phyloP scores from a whole-genome alignment of 2,329 filamentous ascomycete genomes.

The Epichloe brachyelytri region DNA sequence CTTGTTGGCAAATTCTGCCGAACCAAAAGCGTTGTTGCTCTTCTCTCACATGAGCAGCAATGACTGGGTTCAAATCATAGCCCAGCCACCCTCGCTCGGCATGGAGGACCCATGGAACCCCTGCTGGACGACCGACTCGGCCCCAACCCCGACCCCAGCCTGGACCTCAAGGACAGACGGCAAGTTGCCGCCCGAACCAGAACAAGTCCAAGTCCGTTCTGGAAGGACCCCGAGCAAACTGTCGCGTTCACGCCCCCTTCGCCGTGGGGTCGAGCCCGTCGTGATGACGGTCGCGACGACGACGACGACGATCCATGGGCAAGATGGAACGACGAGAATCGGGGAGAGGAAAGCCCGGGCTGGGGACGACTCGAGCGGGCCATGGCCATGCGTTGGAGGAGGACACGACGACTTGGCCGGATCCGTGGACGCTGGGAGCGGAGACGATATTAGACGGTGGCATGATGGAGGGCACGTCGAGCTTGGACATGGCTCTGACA shows the following conservation, averaged over 20 bases:
- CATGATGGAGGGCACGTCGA: slow-evolving; percentile 1
- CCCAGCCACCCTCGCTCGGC: slow-evolving; percentile 9
- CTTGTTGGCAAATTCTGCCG: too few species aligned
- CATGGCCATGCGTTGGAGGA: slow-evolving; percentile 8
- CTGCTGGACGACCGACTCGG: slow-evolving; percentile 36
- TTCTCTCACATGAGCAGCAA: background rate
- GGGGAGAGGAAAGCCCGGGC: slow-evolving; percentile 13
- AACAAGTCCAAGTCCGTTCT: slow-evolving; percentile 19
- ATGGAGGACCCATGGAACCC: slow-evolving; percentile 53
- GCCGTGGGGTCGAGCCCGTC: slow-evolving; percentile 13
- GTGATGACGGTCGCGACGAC: slow-evolving; percentile 16
- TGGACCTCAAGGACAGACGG: slow-evolving; percentile 15
- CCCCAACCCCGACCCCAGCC: slow-evolving; percentile 21
- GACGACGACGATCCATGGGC: slow-evolving; percentile 20
- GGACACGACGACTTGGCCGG: slow-evolving; percentile 16
- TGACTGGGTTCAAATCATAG: background rate
- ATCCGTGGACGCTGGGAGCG: slow-evolving; percentile 12
- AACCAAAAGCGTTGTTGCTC: background rate
- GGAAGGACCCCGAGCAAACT: slow-evolving; percentile 11
- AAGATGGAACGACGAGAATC: slow-evolving; percentile 21
- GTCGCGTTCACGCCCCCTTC: slow-evolving; percentile 9
- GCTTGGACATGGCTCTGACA: background rate
- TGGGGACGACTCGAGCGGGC: slow-evolving; percentile 16
- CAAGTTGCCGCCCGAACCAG: slow-evolving; percentile 18
- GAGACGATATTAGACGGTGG: slow-evolving; percentile 2